Conservation (phyloP, 2,329 filamentous ascomycete species). For the Aulographum hederae region DNA sequence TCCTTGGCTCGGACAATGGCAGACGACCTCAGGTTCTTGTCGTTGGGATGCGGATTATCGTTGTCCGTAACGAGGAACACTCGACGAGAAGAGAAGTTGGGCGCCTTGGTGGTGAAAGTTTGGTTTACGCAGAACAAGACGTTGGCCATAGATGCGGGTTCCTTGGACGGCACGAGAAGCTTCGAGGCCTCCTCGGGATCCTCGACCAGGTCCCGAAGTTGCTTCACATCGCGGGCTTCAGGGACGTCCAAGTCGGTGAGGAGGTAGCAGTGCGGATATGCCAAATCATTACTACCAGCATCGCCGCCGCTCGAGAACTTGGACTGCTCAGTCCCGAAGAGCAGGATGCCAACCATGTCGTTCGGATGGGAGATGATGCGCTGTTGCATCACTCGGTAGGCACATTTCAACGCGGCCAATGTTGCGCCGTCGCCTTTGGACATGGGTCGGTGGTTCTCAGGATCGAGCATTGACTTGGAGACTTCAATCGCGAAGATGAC, state of each 20-base stretch:
- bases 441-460: conserved; percentile 33
- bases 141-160: conserved; percentile 65
- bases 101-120: conserved; percentile 84
- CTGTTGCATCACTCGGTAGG: conserved; percentile 91
- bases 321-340: conserved; percentile 78
- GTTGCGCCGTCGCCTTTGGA: conserved; percentile 71
- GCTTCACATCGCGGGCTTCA: conserved; percentile 70
- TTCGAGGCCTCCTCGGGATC: conserved; percentile 54
- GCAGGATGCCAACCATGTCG: conserved; percentile 89
- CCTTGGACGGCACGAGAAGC: conserved; percentile 50
- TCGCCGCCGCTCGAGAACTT: conserved; percentile 55
- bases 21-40: conserved; percentile 54
- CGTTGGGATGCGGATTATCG: conserved; percentile 60
- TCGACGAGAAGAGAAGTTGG: conserved; percentile 81
- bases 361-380: conserved; percentile 92
- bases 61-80: conserved; percentile 95
- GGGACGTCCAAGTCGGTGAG: conserved; percentile 78
- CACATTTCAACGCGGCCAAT: conserved; percentile 77
- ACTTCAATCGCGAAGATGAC: conserved; percentile 90
- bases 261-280: conserved; percentile 84
- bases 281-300: conserved; percentile 32
- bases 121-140: conserved; percentile 91
- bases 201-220: conserved; percentile 56
- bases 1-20: conserved; percentile 84
- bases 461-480: conserved; percentile 67